phyloP scores from a whole-genome alignment of 2,329 filamentous ascomycete species.

The Boeremia exigua region DNA sequence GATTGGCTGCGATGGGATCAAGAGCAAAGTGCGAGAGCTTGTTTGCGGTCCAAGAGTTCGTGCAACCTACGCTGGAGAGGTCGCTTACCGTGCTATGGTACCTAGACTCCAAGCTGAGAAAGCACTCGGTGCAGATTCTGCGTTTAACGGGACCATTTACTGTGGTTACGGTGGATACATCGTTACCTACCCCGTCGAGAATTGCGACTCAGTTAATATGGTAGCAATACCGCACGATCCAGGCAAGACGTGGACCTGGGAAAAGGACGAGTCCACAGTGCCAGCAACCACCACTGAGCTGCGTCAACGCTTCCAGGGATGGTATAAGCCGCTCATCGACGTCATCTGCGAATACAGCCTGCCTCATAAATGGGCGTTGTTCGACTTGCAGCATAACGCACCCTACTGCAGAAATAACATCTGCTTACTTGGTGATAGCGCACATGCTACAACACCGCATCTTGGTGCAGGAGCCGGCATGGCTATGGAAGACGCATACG shows the following conservation, averaged over 20 bases:
- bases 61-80: conserved; percentile 31
- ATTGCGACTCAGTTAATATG: conserved; percentile 27
- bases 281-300: conserved; percentile 25
- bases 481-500: conserved; percentile 32
- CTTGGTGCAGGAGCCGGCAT: conserved; percentile 34
- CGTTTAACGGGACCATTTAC: conserved; percentile 36
- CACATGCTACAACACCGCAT: conserved; percentile 31
- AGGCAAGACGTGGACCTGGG: conserved; percentile 20
- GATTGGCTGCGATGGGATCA: conserved; percentile 58
- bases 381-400: conserved; percentile 23
- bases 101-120: conserved; percentile 45
- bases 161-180: conserved; percentile 25
- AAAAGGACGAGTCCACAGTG: conserved; percentile 18
- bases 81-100: conserved; percentile 36
- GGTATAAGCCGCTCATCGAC: conserved; percentile 14
- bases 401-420: conserved; percentile 24
- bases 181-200: conserved; percentile 27
- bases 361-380: conserved; percentile 29
- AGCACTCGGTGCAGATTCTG: conserved; percentile 41
- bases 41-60: conserved; percentile 22
- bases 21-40: conserved; percentile 33
- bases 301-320: conserved; percentile 21
- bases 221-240: conserved; percentile 26
- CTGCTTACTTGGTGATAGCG: conserved; percentile 34
- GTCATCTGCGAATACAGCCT: conserved; percentile 19